These are phyloP conservation scores for Penicillium cataractarum DNA, from an alignment of 495 filamentous ascomycete genomes.

Conservation along the genomic window DNA sequence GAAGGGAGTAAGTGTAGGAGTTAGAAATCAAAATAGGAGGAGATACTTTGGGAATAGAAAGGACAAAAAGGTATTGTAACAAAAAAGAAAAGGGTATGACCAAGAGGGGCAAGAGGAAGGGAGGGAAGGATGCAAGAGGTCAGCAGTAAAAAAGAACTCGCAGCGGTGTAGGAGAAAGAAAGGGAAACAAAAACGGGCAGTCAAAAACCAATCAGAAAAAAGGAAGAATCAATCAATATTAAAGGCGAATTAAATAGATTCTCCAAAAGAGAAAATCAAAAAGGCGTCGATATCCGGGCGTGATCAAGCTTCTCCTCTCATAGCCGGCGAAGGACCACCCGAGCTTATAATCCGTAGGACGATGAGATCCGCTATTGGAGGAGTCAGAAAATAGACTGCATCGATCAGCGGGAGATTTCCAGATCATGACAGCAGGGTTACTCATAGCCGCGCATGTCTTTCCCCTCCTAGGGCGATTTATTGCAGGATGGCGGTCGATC, in stretches of 20 bases:
- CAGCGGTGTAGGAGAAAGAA: slow-evolving; percentile 1
- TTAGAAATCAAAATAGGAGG: background rate
- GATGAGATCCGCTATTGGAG: slow-evolving; percentile 45
- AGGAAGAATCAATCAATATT: slow-evolving; percentile 1
- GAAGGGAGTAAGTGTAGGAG: slow-evolving; percentile 3
- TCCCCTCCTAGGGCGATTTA: slow-evolving; percentile 42
- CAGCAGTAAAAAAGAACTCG: slow-evolving; percentile 15
- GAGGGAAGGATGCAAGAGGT: slow-evolving; percentile 10
- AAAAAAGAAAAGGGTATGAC: background rate
- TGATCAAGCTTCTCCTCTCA: slow-evolving; percentile 28
- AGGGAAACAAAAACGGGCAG: slow-evolving; percentile 5
- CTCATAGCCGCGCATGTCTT: slow-evolving; percentile 48
- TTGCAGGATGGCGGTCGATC: slow-evolving; percentile 53
- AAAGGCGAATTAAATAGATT: slow-evolving; percentile 1
- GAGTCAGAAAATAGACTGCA: slow-evolving; percentile 50
- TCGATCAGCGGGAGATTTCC: slow-evolving; percentile 45
- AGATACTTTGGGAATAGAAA: background rate
- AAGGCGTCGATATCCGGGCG: slow-evolving; percentile 32
- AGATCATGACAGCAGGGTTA: slow-evolving; percentile 52
- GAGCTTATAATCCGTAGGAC: slow-evolving; percentile 46
- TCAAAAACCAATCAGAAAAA: background rate
- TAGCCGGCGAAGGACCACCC: slow-evolving; percentile 30
- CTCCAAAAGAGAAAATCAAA: background rate
- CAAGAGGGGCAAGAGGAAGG: slow-evolving; percentile 3
- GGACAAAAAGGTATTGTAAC: background rate